Evolutionary conservation across 768 basidiomycete genomes (phyloP).

Genomic region (Trametes cubensis): DNA sequence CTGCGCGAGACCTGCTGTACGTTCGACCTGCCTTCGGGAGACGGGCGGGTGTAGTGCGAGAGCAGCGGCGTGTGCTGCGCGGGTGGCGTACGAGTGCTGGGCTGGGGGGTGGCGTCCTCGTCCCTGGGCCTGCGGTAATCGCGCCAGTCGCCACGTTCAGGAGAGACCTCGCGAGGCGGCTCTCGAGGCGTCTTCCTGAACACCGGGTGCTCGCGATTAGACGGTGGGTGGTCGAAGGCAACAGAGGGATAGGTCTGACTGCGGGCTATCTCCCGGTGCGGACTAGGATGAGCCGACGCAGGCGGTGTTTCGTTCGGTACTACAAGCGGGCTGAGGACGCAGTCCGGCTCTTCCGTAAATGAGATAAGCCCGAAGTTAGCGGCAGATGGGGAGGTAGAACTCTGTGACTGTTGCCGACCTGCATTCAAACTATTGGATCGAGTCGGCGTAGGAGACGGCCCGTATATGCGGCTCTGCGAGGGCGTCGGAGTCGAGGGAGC

Average conservation of each 20-base stretch:
- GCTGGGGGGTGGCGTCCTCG: slow-evolving; percentile 12
- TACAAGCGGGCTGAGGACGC: slow-evolving; percentile 35
- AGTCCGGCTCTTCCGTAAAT: slow-evolving; percentile 36
- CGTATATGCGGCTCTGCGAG: slow-evolving; percentile 28
- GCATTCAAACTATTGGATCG: slow-evolving; percentile 26
- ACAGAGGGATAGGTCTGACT: slow-evolving; percentile 27
- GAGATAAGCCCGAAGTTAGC: slow-evolving; percentile 19
- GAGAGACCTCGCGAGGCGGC: slow-evolving; percentile 5
- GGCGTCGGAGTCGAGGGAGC: slow-evolving; percentile 6
- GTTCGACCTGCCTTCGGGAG: slow-evolving; percentile 13
- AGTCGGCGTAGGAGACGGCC: slow-evolving; percentile 21
- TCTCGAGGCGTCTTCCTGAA: slow-evolving; percentile 13
- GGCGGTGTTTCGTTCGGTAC: not conserved
- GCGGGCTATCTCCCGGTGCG: slow-evolving; percentile 17
- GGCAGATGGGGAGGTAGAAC: slow-evolving; percentile 11
- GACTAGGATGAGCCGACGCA: slow-evolving; percentile 6
- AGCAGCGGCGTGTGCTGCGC: slow-evolving; percentile 17
- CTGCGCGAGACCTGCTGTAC: slow-evolving; percentile 25
- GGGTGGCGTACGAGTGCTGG: slow-evolving; percentile 13
- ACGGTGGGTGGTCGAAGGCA: slow-evolving; percentile 17
- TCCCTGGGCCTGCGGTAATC: slow-evolving; percentile 11
- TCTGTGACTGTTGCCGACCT: slow-evolving; percentile 20
- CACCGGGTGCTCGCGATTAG: slow-evolving; percentile 15
- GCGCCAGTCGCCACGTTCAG: slow-evolving; percentile 10
- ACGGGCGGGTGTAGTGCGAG: slow-evolving; percentile 15